Conservation (phyloP, 139 green algal species). For the Yamagishiella unicocca region DNA sequence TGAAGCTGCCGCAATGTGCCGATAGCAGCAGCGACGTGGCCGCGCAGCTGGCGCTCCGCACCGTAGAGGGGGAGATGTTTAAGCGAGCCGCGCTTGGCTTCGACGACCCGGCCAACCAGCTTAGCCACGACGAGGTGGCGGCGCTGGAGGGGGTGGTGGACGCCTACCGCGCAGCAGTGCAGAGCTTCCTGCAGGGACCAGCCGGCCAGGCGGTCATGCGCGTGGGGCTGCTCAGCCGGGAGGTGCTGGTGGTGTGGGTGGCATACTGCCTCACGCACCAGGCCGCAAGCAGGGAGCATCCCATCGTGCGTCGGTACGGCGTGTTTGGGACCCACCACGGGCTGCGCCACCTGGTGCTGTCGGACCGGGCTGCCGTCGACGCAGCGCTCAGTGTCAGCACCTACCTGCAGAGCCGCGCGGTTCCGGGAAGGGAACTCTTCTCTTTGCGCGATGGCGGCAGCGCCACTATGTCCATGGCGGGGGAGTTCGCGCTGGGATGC, state of each 20-base stretch:
- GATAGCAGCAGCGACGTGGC: conserved; percentile 20
- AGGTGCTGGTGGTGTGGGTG: conserved; percentile 62
- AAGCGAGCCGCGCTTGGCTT: conserved; percentile 17
- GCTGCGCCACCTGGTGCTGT: conserved; percentile 68
- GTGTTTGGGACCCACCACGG: conserved; percentile 43
- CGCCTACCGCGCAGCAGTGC: conserved; percentile 37
- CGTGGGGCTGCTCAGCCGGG: conserved; percentile 63
- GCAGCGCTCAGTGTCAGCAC: conserved; percentile 56
- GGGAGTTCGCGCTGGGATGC: conserved; percentile 27
- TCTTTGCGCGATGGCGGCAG: conserved; percentile 12
- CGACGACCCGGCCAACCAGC: background rate
- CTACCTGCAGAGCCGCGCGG: conserved; percentile 53
- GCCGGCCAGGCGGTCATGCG: conserved; percentile 28
- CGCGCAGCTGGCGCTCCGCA: conserved; percentile 47
- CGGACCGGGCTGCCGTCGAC: conserved; percentile 44
- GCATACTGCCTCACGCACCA: conserved; percentile 58
- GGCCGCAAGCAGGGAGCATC: background rate
- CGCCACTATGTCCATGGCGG: conserved; percentile 55
- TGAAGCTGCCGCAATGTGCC: background rate
- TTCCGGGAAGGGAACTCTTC: conserved; percentile 27
- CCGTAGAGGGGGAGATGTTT: conserved; percentile 61
- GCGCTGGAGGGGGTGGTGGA: conserved; percentile 52
- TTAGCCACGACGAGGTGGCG: conserved; percentile 28
- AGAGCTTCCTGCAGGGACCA: conserved; percentile 4
- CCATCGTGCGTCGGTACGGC: conserved; percentile 39